A percentile compares a stretch with the other conserved stretches of the same genome.
phyloP scores from a whole-genome alignment of 768 basidiomycete genomes.

The Xerocomus spinulosus region DNA sequence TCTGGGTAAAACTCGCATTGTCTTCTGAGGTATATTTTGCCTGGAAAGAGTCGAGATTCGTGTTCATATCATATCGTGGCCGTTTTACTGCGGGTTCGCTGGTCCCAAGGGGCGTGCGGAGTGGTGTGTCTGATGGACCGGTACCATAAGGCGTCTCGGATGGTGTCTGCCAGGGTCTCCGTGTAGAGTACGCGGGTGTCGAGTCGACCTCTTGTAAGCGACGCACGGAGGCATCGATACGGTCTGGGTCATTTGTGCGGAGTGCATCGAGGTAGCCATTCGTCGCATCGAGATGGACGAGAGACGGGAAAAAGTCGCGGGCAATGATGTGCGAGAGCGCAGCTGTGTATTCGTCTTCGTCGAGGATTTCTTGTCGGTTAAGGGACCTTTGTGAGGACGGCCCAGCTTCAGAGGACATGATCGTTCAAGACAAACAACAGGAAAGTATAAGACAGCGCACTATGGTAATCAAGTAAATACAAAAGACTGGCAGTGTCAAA shows the following conservation, averaged over 20 bases:
- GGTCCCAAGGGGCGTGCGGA: slow-evolving; percentile 38
- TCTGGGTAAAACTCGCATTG: slow-evolving; percentile 93
- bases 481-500: slow-evolving; percentile 6
- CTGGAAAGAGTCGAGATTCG: slow-evolving; percentile 85
- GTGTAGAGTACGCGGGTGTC: slow-evolving; percentile 42
- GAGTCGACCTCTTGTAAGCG: slow-evolving; percentile 57
- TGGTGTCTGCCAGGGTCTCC: slow-evolving; percentile 41
- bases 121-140: slow-evolving; percentile 63
- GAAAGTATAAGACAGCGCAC: not conserved
- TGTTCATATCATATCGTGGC: slow-evolving; percentile 50
- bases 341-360: slow-evolving; percentile 93
- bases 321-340: slow-evolving; percentile 90
- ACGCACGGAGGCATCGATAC: slow-evolving; percentile 74
- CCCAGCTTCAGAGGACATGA: slow-evolving; percentile 31
- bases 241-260: slow-evolving; percentile 65
- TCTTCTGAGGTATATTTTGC: slow-evolving; percentile 93
- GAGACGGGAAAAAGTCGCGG: slow-evolving; percentile 95
- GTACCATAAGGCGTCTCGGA: slow-evolving; percentile 62
- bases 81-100: slow-evolving; percentile 51
- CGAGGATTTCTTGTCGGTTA: slow-evolving; percentile 66
- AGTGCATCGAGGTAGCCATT: slow-evolving; percentile 83
- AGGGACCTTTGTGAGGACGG: slow-evolving; percentile 50
- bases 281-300: slow-evolving; percentile 84
- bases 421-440: not conserved
- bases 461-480: slow-evolving; percentile 6